Percentiles rank a stretch among this genome's conserved stretches.
phyloP scores from a whole-genome alignment of 2,329 filamentous ascomycete species.

The Stagonosporopsis cucurbitacearum region DNA sequence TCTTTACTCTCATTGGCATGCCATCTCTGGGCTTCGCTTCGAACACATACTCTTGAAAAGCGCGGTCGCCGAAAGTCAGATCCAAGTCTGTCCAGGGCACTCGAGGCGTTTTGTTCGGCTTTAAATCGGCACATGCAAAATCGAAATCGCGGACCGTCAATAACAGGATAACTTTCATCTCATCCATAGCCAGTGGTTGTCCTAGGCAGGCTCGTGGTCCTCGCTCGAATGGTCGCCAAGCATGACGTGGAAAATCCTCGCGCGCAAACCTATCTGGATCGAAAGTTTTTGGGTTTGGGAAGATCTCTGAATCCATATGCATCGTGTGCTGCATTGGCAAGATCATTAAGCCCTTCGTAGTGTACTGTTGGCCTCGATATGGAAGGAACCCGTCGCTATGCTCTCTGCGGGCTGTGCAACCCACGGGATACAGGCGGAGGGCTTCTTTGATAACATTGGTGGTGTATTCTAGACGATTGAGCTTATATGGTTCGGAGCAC shows the following conservation, averaged over 20 bases:
- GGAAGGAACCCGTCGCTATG: slow-evolving; percentile 44
- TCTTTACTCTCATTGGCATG: slow-evolving; percentile 41
- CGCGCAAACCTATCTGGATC: slow-evolving; percentile 50
- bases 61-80: slow-evolving; percentile 38
- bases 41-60: slow-evolving; percentile 41
- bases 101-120: slow-evolving; percentile 36
- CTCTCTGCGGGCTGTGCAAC: slow-evolving; percentile 52
- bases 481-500: slow-evolving; percentile 51
- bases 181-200: slow-evolving; percentile 62
- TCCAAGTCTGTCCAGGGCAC: slow-evolving; percentile 38
- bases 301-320: slow-evolving; percentile 38
- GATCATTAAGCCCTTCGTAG: slow-evolving; percentile 55
- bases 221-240: slow-evolving; percentile 63
- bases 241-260: slow-evolving; percentile 51
- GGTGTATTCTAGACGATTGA: slow-evolving; percentile 61
- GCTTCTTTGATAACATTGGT: slow-evolving; percentile 61
- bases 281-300: slow-evolving; percentile 36
- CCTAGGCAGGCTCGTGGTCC: slow-evolving; percentile 65
- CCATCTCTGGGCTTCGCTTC: slow-evolving; percentile 43
- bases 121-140: slow-evolving; percentile 45
- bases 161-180: slow-evolving; percentile 59
- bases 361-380: slow-evolving; percentile 52
- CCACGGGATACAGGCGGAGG: slow-evolving; percentile 60
- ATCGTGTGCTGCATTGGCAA: slow-evolving; percentile 50
- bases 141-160: slow-evolving; percentile 60